A percentile compares a stretch with the other conserved stretches of the same genome.
Conservation (phyloP, 805 yeast genomes). For the Cyberlindnera bimundalis region DNA sequence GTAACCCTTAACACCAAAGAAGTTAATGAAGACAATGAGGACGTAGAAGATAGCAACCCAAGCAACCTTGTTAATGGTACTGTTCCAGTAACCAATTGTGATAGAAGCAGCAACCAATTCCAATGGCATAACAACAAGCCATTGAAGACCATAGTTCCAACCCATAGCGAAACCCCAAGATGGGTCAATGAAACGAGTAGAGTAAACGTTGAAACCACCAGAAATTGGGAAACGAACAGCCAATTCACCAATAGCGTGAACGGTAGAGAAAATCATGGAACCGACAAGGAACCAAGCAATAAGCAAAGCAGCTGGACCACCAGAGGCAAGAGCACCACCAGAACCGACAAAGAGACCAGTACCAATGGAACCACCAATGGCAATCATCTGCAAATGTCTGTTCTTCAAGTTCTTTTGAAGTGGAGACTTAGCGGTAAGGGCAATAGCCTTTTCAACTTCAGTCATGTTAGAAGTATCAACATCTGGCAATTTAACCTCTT, state of each 20-base stretch:
- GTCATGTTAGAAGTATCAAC: slow-evolving; percentile 25
- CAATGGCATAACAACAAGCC: slow-evolving; percentile 47
- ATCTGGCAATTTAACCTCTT: slow-evolving; percentile 11
- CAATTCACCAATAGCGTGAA: slow-evolving; percentile 55
- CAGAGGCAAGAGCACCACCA: slow-evolving; percentile 53
- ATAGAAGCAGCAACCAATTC: slow-evolving; percentile 62
- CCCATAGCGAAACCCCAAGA: slow-evolving; percentile 63
- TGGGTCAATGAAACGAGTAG: slow-evolving; percentile 53
- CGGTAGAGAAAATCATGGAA: slow-evolving; percentile 50
- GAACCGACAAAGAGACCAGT: slow-evolving; percentile 79
- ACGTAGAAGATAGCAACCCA: slow-evolving; percentile 49
- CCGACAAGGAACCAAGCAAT: slow-evolving; percentile 49
- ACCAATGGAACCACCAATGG: slow-evolving; percentile 81
- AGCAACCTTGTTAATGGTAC: slow-evolving; percentile 41
- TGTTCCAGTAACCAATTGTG: slow-evolving; percentile 47
- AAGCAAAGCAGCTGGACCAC: slow-evolving; percentile 53
- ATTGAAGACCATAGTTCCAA: slow-evolving; percentile 52
- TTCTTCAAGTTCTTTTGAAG: slow-evolving; percentile 35
- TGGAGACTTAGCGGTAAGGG: slow-evolving; percentile 23
- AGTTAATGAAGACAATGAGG: slow-evolving; percentile 42
- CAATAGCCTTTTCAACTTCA: slow-evolving; percentile 48
- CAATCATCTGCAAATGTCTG: slow-evolving; percentile 76
- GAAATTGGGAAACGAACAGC: slow-evolving; percentile 66
- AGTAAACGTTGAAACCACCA: slow-evolving; percentile 59
- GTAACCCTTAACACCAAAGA: slow-evolving; percentile 52